These are phyloP conservation scores for Hypoxylon subgilvum DNA, from an alignment of 495 filamentous ascomycete genomes.

Conservation along the genomic window DNA sequence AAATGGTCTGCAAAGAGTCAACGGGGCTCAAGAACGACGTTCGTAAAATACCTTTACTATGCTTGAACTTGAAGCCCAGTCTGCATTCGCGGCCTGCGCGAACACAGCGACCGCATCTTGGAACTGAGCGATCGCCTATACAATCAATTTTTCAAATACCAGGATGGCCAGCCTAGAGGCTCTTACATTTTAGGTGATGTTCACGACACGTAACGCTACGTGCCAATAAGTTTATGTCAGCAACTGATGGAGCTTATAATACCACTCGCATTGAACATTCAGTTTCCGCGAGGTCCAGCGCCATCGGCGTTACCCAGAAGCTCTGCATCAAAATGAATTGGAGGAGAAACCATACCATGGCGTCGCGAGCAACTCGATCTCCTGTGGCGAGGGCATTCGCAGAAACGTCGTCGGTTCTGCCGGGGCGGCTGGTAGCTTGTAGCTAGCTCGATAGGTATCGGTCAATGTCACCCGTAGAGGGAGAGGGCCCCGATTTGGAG, in stretches of 20 bases:
- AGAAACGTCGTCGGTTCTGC: constrained; percentile 18
- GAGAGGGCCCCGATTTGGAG: constrained; percentile 2
- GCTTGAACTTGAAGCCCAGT: constrained; percentile 42
- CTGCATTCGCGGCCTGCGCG: constrained; percentile 42
- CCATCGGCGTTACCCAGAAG: neutral
- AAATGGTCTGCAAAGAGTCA: constrained; percentile 34
- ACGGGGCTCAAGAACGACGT: neutral
- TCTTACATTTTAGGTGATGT: constrained; percentile 54
- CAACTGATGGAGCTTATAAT: neutral
- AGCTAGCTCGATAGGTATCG: constrained; percentile 12
- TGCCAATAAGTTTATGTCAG: constrained; percentile 19
- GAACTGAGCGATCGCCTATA: constrained; percentile 52
- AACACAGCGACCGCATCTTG: constrained; percentile 50
- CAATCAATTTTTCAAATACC: neutral
- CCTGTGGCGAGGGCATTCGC: constrained; percentile 44
- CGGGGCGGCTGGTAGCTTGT: neutral
- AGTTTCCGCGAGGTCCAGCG: neutral
- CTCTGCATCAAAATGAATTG: neutral
- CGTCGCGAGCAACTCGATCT: constrained; percentile 38
- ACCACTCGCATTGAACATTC: neutral
- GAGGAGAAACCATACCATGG: constrained; percentile 34
- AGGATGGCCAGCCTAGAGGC: neutral
- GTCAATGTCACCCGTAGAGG: constrained; percentile 10
- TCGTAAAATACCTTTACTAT: constrained; percentile 31
- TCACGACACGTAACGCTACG: constrained; percentile 54